These are phyloP conservation scores for Candida easanensis DNA, from an alignment of 805 yeast genomes.

Conservation along the genomic window DNA sequence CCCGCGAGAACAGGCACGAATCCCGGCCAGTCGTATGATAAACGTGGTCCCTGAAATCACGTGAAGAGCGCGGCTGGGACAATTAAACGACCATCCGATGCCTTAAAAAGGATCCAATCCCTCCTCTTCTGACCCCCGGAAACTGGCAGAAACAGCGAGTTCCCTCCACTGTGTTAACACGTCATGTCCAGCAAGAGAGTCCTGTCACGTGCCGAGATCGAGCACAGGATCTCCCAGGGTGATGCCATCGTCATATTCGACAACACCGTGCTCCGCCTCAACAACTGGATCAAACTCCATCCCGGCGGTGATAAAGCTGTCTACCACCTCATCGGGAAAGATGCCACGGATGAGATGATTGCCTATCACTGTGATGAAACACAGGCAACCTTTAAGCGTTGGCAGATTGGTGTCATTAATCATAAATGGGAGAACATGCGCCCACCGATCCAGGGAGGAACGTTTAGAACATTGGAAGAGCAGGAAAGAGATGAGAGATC, in stretches of 20 bases:
- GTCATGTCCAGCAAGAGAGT: constrained; percentile 21
- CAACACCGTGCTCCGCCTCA: constrained; percentile 57
- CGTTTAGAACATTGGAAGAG: constrained; percentile 34
- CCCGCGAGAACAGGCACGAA: no score
- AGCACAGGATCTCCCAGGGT: constrained; percentile 62
- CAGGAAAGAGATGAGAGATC: constrained; percentile 7
- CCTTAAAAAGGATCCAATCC: no score
- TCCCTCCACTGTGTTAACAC: no score
- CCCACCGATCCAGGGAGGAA: constrained; percentile 89
- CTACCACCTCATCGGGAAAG: constrained; percentile 80
- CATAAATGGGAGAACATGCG: constrained; percentile 67
- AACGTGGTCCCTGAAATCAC: no score
- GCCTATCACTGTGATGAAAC: constrained; percentile 75
- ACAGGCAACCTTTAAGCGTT: constrained; percentile 45
- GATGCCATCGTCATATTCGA: constrained; percentile 67
- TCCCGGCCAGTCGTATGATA: no score
- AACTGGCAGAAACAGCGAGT: no score
- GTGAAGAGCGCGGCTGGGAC: no score
- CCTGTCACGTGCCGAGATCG: constrained; percentile 46
- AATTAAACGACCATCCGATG: no score
- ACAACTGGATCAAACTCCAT: constrained; percentile 68
- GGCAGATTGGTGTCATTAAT: constrained; percentile 64
- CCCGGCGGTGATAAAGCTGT: constrained; percentile 92
- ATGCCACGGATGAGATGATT: constrained; percentile 88
- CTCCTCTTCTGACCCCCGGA: no score